Conservation (phyloP, 1,284 basidiomycete genomes). For the Tilletia setariae region DNA sequence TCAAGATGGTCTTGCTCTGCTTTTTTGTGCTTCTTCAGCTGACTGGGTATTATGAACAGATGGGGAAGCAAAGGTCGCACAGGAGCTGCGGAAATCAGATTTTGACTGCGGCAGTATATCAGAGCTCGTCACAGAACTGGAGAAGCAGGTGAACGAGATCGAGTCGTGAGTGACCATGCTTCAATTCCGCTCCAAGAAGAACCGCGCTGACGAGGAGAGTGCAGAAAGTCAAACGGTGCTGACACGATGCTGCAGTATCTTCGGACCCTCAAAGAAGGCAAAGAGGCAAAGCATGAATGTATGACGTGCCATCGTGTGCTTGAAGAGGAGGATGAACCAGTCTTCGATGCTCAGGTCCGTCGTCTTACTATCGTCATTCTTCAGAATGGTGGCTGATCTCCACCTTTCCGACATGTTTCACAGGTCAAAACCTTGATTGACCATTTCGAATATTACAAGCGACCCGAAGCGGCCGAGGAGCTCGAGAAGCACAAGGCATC, state of each 20-base stretch:
- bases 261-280: constrained; percentile 56
- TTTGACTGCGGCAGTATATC: too few species aligned
- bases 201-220: too few species aligned
- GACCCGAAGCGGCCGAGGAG: neutral
- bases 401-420: too few species aligned
- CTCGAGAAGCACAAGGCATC: constrained; percentile 3
- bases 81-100: too few species aligned
- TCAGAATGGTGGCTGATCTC: too few species aligned
- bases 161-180: constrained; percentile 37
- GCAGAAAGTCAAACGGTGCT: too few species aligned
- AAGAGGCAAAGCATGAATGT: constrained; percentile 57
- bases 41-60: too few species aligned
- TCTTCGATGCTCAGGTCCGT: constrained; percentile 34
- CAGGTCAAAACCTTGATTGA: neutral
- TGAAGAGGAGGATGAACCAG: constrained; percentile 61
- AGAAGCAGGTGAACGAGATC: constrained; percentile 61
- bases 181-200: too few species aligned
- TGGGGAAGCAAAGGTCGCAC: too few species aligned
- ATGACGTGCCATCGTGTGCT: constrained; percentile 72
- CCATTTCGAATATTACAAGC: neutral
- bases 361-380: too few species aligned
- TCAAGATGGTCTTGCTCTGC: neutral
- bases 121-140: constrained; percentile 24
- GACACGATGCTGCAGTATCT: too few species aligned
- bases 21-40: too few species aligned